Conservation (phyloP, 495 filamentous ascomycete species). For the Penicillium mononematosum region DNA sequence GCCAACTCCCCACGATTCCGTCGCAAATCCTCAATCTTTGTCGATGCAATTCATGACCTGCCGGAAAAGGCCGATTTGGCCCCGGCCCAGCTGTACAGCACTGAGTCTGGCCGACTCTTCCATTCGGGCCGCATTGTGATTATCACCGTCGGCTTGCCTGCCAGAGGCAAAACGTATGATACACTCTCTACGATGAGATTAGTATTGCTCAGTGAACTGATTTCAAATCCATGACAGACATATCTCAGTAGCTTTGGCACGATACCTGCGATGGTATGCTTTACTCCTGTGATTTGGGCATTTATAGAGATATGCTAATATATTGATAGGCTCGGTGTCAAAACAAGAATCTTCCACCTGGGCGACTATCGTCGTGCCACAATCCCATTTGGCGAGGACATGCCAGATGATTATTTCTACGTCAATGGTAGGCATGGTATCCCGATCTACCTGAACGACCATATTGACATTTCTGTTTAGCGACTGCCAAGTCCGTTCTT, state of each 20-base stretch:
- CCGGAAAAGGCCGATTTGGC: conserved; percentile 81
- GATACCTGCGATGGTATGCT: conserved; percentile 88
- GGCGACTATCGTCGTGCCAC: conserved; percentile 95
- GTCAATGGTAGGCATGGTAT: conserved; percentile 63
- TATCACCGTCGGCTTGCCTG: conserved; percentile 92
- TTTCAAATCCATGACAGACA: conserved; percentile 54
- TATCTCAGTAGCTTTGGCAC: conserved; percentile 89
- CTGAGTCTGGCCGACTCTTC: conserved; percentile 93
- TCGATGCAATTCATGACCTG: conserved; percentile 96
- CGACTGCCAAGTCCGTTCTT: conserved; percentile 80
- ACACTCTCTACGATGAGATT: background rate
- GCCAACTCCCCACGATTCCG: conserved; percentile 80
- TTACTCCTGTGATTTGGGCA: background rate
- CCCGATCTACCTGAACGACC: background rate
- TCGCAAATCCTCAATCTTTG: conserved; percentile 88
- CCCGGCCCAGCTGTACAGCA: conserved; percentile 96
- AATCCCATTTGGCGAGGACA: conserved; percentile 78
- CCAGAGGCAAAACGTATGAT: conserved; percentile 90
- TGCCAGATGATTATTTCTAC: conserved; percentile 97
- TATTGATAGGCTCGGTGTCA: conserved; percentile 80
- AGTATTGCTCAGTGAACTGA: conserved; percentile 11
- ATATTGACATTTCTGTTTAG: conserved; percentile 32
- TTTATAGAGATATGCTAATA: conserved; percentile 8
- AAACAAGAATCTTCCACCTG: conserved; percentile 95
- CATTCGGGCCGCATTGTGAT: conserved; percentile 97